Percentiles rank a stretch among this genome's conserved stretches.
phyloP scores from a whole-genome alignment of 495 filamentous ascomycete species.

The Tuber microsphaerosporum region DNA sequence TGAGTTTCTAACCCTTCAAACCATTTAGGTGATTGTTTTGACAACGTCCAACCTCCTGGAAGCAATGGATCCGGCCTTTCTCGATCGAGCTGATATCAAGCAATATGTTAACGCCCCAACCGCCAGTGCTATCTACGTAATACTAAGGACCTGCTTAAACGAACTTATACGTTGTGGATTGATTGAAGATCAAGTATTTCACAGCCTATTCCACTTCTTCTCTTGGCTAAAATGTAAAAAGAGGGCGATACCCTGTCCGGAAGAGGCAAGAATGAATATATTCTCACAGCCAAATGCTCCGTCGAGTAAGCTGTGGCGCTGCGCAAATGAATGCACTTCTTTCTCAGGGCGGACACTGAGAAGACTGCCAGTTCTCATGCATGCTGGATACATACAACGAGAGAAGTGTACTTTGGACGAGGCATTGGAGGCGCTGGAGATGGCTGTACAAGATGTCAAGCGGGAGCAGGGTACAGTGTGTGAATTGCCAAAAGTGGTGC shows the following conservation, averaged over 20 bases:
- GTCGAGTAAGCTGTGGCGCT: conserved; percentile 38
- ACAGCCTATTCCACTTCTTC: neutral
- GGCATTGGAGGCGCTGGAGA: conserved; percentile 35
- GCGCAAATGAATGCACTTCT: conserved; percentile 25
- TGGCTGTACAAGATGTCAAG: conserved; percentile 29
- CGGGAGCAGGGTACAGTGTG: neutral
- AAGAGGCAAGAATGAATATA: conserved; percentile 36
- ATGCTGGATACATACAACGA: conserved; percentile 38
- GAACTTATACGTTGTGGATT: conserved; percentile 48
- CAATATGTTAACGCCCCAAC: conserved; percentile 47
- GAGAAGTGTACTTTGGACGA: conserved; percentile 29
- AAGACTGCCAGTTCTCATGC: conserved; percentile 39
- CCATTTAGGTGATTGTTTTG: conserved; percentile 37
- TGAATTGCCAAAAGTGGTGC: neutral
- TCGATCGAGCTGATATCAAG: conserved; percentile 53
- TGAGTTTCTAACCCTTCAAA: conserved; percentile 17
- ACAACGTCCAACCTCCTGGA: conserved; percentile 40
- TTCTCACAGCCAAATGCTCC: conserved; percentile 35
- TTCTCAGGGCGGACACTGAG: conserved; percentile 34
- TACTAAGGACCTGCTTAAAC: conserved; percentile 49
- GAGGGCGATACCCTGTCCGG: conserved; percentile 28
- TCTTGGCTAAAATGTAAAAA: conserved; percentile 7
- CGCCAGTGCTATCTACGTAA: conserved; percentile 47
- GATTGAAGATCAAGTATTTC: conserved; percentile 35
- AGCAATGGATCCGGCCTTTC: conserved; percentile 48